These are phyloP conservation scores for Ensete ventricosum DNA, from an alignment of 176 grass and related monocot genomes.

Conservation along the genomic window DNA sequence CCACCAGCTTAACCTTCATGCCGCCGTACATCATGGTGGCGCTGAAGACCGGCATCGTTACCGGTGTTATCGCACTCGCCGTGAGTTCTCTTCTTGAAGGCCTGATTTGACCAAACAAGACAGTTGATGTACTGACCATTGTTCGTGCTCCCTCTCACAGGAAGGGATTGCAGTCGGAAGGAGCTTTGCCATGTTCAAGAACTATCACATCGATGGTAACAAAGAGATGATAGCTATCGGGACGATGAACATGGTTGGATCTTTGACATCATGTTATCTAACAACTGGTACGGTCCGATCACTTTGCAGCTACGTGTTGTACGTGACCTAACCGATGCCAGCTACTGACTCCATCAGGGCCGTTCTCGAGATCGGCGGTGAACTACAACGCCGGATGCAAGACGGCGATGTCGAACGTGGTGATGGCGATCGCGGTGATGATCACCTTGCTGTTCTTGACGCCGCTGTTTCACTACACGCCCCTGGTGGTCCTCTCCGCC, in stretches of 20 bases:
- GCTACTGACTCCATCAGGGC: constrained; percentile 20
- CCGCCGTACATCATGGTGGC: constrained; percentile 62
- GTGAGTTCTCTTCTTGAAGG: constrained; percentile 26
- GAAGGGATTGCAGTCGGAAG: constrained; percentile 95
- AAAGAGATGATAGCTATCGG: constrained; percentile 97
- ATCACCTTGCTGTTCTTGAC: constrained; percentile 80
- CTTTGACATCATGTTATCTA: constrained; percentile 91
- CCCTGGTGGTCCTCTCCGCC: constrained; percentile 81
- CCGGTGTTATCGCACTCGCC: constrained; percentile 77
- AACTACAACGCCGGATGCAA: constrained; percentile 96
- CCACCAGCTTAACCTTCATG: constrained; percentile 51
- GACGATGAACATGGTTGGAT: constrained; percentile 83
- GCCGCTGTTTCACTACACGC: constrained; percentile 93
- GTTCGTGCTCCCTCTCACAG: constrained; percentile 10
- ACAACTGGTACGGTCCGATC: constrained; percentile 42
- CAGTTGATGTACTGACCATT: too few relatives aligned
- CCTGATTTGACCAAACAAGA: too few relatives aligned
- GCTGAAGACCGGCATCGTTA: constrained; percentile 76
- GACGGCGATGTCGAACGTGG: constrained; percentile 88
- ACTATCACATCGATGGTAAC: constrained; percentile 95
- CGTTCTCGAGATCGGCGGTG: constrained; percentile 86
- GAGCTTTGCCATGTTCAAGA: constrained; percentile 97
- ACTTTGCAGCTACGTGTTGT: neutral
- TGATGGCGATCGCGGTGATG: constrained; percentile 86
- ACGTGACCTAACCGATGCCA: neutral